Evolutionary conservation across 2,329 filamentous ascomycete genomes (phyloP).

Genomic region (Aureobasidium vineae): DNA sequence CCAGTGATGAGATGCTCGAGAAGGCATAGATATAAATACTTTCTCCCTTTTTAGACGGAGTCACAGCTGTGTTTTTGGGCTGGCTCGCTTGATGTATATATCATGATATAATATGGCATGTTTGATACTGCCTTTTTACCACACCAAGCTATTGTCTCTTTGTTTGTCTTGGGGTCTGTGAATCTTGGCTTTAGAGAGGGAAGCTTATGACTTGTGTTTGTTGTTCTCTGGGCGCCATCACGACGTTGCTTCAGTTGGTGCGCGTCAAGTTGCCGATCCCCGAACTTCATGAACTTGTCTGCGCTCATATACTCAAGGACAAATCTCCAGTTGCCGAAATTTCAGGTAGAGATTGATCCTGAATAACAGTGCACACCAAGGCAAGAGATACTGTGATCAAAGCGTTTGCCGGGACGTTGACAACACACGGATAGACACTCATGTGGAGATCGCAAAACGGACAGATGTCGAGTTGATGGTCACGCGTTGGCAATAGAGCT

Average conservation of each 20-base stretch:
- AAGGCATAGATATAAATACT: conserved; percentile 15
- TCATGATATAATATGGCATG: background rate
- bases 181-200: background rate
- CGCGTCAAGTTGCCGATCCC: too few relatives aligned
- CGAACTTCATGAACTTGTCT: too few relatives aligned
- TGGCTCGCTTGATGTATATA: background rate
- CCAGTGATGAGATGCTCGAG: conserved; percentile 21
- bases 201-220: background rate
- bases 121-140: background rate
- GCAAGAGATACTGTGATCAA: too few relatives aligned
- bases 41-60: background rate
- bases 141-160: background rate
- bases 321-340: too few relatives aligned
- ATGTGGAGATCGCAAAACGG: too few relatives aligned
- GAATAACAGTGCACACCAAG: too few relatives aligned
- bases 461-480: conserved; percentile 35
- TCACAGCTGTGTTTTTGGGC: conserved; percentile 4
- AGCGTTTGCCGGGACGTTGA: conserved; percentile 42
- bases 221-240: too few relatives aligned
- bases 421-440: conserved; percentile 43
- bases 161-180: background rate
- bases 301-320: too few relatives aligned
- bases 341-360: too few relatives aligned
- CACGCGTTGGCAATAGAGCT: background rate
- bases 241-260: too few relatives aligned